A percentile compares a stretch with the other conserved stretches of the same genome.
Conservation (phyloP, 1,139 yeast species). For the Wickerhamomyces sp. region DNA sequence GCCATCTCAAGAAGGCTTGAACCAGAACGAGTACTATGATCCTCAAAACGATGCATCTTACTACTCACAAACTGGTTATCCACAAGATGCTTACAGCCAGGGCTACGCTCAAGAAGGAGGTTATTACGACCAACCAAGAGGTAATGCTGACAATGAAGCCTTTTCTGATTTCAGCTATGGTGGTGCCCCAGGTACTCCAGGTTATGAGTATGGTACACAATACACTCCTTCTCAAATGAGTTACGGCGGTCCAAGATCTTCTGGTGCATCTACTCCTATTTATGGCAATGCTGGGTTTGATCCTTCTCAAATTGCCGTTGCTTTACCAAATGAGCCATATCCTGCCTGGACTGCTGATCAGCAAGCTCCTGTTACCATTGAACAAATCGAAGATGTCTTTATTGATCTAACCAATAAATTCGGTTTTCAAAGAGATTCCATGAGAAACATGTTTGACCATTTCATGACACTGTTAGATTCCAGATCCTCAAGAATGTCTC, state of each 20-base stretch:
- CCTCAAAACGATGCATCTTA: constrained; percentile 28
- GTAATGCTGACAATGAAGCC: constrained; percentile 63
- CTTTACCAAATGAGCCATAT: constrained; percentile 67
- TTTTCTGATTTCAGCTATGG: constrained; percentile 76
- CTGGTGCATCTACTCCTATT: constrained; percentile 95
- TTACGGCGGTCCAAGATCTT: constrained; percentile 78
- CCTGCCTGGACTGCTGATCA: constrained; percentile 96
- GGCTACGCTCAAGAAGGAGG: constrained; percentile 50
- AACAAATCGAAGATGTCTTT: constrained; percentile 89
- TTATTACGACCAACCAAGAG: constrained; percentile 46
- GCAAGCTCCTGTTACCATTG: constrained; percentile 77
- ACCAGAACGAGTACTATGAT: constrained; percentile 27
- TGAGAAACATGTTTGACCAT: constrained; percentile 96
- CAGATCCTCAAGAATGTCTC: constrained; percentile 94
- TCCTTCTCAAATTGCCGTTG: constrained; percentile 56
- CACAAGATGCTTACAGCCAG: constrained; percentile 26
- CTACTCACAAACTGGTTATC: constrained; percentile 23
- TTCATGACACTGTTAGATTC: constrained; percentile 93
- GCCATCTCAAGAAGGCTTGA: constrained; percentile 24
- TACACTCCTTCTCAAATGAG: constrained; percentile 82
- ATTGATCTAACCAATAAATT: constrained; percentile 85
- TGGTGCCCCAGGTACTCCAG: constrained; percentile 54
- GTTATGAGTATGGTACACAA: constrained; percentile 73
- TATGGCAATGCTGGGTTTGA: constrained; percentile 71
- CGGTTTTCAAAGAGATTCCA: constrained; percentile 97